A percentile compares a stretch with the other conserved stretches of the same genome.
phyloP scores from a whole-genome alignment of 1,139 yeast species.

The Taiozyma sp. region DNA sequence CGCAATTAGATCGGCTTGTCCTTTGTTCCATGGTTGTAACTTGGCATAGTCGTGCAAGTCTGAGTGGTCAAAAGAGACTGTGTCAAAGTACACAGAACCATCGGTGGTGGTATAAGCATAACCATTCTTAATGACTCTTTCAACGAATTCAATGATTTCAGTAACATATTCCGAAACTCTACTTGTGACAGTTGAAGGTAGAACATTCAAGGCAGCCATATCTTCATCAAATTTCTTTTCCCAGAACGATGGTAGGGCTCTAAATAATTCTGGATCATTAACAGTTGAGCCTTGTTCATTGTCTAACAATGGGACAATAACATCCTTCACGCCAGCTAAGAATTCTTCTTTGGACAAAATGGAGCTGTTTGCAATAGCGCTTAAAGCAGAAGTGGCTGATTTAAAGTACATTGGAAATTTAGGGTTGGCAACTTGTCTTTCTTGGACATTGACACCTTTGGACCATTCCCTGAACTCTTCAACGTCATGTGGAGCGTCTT shows the following conservation, averaged over 20 bases:
- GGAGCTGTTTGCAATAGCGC: slow-evolving; percentile 30
- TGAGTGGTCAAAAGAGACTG: slow-evolving; percentile 68
- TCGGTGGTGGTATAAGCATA: slow-evolving; percentile 79
- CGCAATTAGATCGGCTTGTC: slow-evolving; percentile 75
- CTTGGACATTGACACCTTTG: slow-evolving; percentile 40
- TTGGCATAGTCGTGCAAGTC: slow-evolving; percentile 85
- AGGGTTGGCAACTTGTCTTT: slow-evolving; percentile 54
- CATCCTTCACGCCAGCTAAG: slow-evolving; percentile 55
- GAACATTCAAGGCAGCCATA: slow-evolving; percentile 79
- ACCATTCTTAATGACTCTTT: slow-evolving; percentile 69
- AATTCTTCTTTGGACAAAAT: slow-evolving; percentile 34
- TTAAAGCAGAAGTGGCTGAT: slow-evolving; percentile 55
- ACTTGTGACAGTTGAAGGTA: slow-evolving; percentile 81
- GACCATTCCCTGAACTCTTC: slow-evolving; percentile 51
- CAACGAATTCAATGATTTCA: slow-evolving; percentile 78
- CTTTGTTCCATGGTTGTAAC: slow-evolving; percentile 97
- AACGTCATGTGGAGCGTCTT: slow-evolving; percentile 34
- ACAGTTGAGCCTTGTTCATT: slow-evolving; percentile 66
- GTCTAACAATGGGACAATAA: slow-evolving; percentile 73
- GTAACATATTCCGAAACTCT: slow-evolving; percentile 98
- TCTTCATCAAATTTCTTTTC: slow-evolving; percentile 80
- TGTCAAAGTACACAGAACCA: slow-evolving; percentile 96
- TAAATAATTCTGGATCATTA: slow-evolving; percentile 80
- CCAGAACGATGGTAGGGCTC: slow-evolving; percentile 84
- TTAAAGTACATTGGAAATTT: slow-evolving; percentile 82